A percentile compares a stretch with the other conserved stretches of the same genome.
These are phyloP conservation scores for Hortiboletus campestris DNA, from an alignment of 768 basidiomycete species.

Conservation along the genomic window DNA sequence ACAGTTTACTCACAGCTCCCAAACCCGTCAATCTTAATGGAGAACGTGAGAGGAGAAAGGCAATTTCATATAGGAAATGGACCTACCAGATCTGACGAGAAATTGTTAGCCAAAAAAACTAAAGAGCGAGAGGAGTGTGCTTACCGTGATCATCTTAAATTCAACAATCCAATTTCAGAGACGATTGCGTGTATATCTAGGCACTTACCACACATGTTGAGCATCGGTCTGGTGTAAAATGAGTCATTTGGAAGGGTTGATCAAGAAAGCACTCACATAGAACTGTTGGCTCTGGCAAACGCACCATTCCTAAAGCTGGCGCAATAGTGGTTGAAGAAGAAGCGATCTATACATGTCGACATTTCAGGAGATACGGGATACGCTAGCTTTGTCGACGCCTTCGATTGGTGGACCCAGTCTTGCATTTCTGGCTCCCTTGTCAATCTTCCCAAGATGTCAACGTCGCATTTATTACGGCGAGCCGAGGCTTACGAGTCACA, in stretches of 20 bases:
- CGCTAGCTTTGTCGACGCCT: constrained; percentile 55
- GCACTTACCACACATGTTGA: constrained; percentile 76
- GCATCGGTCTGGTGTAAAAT: constrained; percentile 64
- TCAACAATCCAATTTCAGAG: neutral
- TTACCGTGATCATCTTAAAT: constrained; percentile 76
- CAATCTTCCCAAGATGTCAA: constrained; percentile 43
- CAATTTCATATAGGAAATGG: neutral
- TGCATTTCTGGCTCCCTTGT: constrained; percentile 87
- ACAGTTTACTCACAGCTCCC: constrained; percentile 63
- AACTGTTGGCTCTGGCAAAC: constrained; percentile 86
- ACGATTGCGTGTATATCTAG: neutral
- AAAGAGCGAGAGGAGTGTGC: constrained; percentile 13
- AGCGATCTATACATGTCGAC: constrained; percentile 73
- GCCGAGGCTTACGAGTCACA: constrained; percentile 61
- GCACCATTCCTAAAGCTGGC: constrained; percentile 82
- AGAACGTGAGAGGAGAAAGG: neutral
- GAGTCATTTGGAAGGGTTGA: neutral
- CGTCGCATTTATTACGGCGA: neutral
- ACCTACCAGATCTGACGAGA: constrained; percentile 46
- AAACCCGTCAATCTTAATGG: constrained; percentile 69
- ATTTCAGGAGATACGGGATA: constrained; percentile 72
- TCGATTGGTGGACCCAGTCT: constrained; percentile 71
- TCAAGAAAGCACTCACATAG: constrained; percentile 58
- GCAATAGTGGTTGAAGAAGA: constrained; percentile 91
- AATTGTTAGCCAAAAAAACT: constrained; percentile 6